These are phyloP conservation scores for Penicillium canariense DNA, from an alignment of 495 filamentous ascomycete species.

Conservation along the genomic window DNA sequence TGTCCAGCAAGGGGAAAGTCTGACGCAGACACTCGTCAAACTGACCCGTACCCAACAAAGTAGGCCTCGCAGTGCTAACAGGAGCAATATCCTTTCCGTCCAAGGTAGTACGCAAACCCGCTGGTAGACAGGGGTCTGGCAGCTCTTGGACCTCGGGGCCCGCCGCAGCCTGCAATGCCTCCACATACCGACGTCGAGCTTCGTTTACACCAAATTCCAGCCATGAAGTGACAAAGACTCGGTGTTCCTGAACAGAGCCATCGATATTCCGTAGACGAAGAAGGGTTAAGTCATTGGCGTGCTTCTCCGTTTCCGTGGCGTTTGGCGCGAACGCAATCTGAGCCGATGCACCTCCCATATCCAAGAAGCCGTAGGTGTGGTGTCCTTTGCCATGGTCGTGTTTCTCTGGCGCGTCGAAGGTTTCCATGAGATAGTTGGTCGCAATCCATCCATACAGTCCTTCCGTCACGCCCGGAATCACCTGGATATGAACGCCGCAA, in stretches of 20 bases:
- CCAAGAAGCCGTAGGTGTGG: conserved; percentile 94
- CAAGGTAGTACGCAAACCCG: conserved; percentile 63
- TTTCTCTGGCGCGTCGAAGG: conserved; percentile 75
- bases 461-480: conserved; percentile 96
- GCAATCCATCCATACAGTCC: conserved; percentile 98
- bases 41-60: conserved; percentile 74
- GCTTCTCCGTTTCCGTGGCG: conserved; percentile 81
- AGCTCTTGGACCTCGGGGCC: conserved; percentile 58
- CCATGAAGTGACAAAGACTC: conserved; percentile 95
- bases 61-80: conserved; percentile 32
- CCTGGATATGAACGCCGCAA: conserved; percentile 86
- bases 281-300: conserved; percentile 85
- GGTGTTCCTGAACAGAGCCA: conserved; percentile 72
- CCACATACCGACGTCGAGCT: conserved; percentile 77
- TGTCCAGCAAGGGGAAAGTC: conserved; percentile 85
- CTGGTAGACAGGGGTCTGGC: conserved; percentile 89
- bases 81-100: conserved; percentile 51
- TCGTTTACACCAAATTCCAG: conserved; percentile 93
- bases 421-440: conserved; percentile 94
- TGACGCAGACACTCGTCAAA: conserved; percentile 82
- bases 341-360: conserved; percentile 97
- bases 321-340: conserved; percentile 99
- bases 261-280: conserved; percentile 79
- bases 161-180: conserved; percentile 60
- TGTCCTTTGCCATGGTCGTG: conserved; percentile 83